Base-by-base conservation (phyloP, 2,329 filamentous ascomycete genomes). In the Nigrospora oryzae region DNA sequence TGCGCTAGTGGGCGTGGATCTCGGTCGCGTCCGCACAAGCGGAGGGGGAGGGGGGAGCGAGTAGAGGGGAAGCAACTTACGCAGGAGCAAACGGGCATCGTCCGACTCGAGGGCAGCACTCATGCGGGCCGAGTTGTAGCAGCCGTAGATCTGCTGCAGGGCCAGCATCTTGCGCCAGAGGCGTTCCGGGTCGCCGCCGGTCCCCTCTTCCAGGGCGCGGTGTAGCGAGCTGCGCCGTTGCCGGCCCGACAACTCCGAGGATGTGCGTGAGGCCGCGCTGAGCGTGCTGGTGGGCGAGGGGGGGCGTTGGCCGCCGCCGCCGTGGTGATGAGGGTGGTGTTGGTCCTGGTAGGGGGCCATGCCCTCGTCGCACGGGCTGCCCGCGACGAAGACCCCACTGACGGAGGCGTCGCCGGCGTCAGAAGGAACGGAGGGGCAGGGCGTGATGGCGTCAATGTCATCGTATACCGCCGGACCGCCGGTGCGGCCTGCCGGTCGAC, bases 161-260 rank as follows among this genome's bases (percentile, higher is more conserved):
- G 68, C 63, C 2, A 74, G 61, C 71, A 74, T 74, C 50, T 70
- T 70, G 40, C 60, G 55, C 71, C 71, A 74, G 3, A 74, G 54
- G 33, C 66, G 63, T 16, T 62, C 57, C 4, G 64, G 68, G 47
- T 70, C 67, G 30, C 67, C 63, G 19, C 54, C 52, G 39, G 60
- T 66, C 12, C 64, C 62, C 34, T 60, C 56, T 44, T 63, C 60
- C 32, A 63, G 41, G 2, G 54, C 56, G 45, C 54, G 55, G 28
- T 28, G 23, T 7, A 63, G 46, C 10, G 60, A 62, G 15, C 56
- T 53, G n/a, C 55, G 38, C 31, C 48, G 40, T 23, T 32, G 19
- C 31, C 38, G 40, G 30, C 3, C 14, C 6, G 31, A 23, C 34
- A 15, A 31, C 28, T 15, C 14, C 11, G 38, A 14, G 13, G 32